Base-by-base conservation (phyloP, 2,329 filamentous ascomycete species). In the Sphaerulina vaccinii region DNA sequence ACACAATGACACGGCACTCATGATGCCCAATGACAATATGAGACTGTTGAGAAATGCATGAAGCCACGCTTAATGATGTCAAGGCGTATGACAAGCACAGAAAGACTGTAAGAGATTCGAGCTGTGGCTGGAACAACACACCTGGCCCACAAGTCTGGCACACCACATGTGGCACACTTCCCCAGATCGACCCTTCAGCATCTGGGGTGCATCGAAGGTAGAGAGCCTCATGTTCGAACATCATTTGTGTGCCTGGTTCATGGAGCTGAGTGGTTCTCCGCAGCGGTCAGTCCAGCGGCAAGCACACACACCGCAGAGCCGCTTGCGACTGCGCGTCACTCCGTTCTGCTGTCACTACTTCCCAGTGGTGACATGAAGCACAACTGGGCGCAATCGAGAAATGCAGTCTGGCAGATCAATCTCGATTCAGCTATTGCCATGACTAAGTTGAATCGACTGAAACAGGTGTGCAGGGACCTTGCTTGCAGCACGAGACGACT, bases 381-480 rank as follows among this genome's bases (percentile, higher is more conserved):
- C 1, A 32, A 10, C 27, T 10, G 27, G 10, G 9, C n/a, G 3
- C 27, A 10, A 5, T 32, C 27, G 11, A 10, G 11, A 13, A 32
- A 11, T 13, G 27, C 27, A 32, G 27, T 13, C 8, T 32, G 27
- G 5, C n/a, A 13, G 16, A 16, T 35, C 23, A 39, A 48, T 48
- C 44, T 48, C 24, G 44, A 48, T 48, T 18, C 22, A 32, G 23
- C 35, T 13, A 27, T 37, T 27, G 15, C 19, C 45, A 41, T 49
- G 45, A 49, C 22, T 49, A 40, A 41, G 37, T 35, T 49, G 45
- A 49, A 49, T 40, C 45, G 24, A 29, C 15, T 22, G 10, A 22
- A n/a, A n/a, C n/a, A n/a, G n/a, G n/a, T n/a, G n/a, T n/a, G 32
- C 45, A 23, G 24, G 45, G 45, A 9, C 5, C 11, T 35, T 49